Base-by-base conservation (phyloP, 441 rosid species). In the Populus hybrid region DNA sequence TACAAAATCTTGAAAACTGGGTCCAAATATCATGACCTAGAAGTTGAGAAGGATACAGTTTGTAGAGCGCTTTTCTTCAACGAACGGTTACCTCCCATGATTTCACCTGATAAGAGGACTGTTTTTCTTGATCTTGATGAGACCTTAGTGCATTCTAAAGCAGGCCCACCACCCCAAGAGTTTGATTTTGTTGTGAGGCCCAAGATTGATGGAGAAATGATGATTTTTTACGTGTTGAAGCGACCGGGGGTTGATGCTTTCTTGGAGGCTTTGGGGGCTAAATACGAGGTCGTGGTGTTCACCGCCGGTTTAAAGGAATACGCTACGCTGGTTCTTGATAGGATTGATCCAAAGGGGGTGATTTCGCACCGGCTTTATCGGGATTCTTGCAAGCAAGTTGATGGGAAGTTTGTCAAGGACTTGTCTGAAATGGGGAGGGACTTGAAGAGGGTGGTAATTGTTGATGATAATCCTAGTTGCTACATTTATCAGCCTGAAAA, bases 51-150 rank as follows among this genome's bases (percentile, higher is more conserved):
- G 20, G 74, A 69, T 1, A 21, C 57, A 40, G 72, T 77, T 72
- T 81, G 81, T 67, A 76, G 70, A 16, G 63, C 69, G 30, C 82
- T 83, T 34, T 71, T 53, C 68, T 79, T 74, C 35, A 69, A 80
- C 10, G 89, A 85, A 35, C 66, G 21, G 68, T 84, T 88, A 24
- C 92, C 91, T 0, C 89, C 89, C 0, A 20, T 82, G 80, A 76
- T 72, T 32, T 82, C 85, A 0, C 61, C 84, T 0, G 63, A 68
- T 32, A 92, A 88, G 79, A 89, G 74, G 74, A 95, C 98, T 5
- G 86, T 92, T 20, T 89, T 93, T 79, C 90, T 95, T 14, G 99
- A 95, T 80, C 97, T 95, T 1, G 99, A 95, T 74, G 97, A 95
- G 78, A 95, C 97, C 0, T 83, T 92, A 16, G 85, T 93, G 23